Evolutionary conservation across 352 stramenopile species (phyloP).

Genomic region (Globisporangium nunn): DNA sequence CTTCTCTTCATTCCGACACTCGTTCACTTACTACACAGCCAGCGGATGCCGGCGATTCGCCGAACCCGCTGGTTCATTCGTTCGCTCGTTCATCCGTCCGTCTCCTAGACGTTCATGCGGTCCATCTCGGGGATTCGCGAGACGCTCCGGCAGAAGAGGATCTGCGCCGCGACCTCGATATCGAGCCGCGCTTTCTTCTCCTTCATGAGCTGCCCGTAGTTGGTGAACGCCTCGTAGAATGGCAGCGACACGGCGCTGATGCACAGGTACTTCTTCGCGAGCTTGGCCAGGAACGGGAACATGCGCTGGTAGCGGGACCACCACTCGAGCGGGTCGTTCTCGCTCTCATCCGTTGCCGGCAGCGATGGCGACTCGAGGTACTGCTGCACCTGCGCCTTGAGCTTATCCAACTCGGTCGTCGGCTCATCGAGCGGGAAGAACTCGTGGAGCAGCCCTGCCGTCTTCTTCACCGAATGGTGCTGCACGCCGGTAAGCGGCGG

Average conservation of each 20-base stretch:
- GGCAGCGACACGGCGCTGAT: slow-evolving; percentile 70
- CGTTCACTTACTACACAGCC: too few species aligned
- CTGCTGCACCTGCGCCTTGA: slow-evolving; percentile 3
- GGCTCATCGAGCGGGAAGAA: too few species aligned
- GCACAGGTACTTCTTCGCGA: slow-evolving; percentile 71
- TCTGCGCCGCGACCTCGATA: slow-evolving; percentile 71
- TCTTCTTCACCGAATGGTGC: too few species aligned
- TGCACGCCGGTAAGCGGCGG: too few species aligned
- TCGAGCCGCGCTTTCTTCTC: slow-evolving; percentile 73
- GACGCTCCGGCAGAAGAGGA: slow-evolving; percentile 74
- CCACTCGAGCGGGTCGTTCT: slow-evolving; percentile 79
- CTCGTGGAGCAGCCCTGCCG: too few species aligned
- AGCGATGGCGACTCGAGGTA: slow-evolving; percentile 66
- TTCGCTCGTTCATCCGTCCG: too few species aligned
- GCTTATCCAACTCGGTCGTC: too few species aligned
- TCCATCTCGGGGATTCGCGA: slow-evolving; percentile 80
- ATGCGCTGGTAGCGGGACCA: slow-evolving; percentile 69
- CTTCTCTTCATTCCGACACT: too few species aligned
- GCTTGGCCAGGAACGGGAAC: slow-evolving; percentile 58
- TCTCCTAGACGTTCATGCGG: slow-evolving; percentile 51
- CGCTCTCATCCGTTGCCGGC: slow-evolving; percentile 53
- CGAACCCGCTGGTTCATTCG: too few species aligned
- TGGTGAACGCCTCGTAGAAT: slow-evolving; percentile 74
- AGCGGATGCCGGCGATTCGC: too few species aligned
- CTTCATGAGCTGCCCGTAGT: slow-evolving; percentile 68